Percentiles rank a stretch among this genome's conserved stretches.
These are phyloP conservation scores for Phoma sp. DNA, from an alignment of 2,329 filamentous ascomycete genomes.

Conservation along the genomic window DNA sequence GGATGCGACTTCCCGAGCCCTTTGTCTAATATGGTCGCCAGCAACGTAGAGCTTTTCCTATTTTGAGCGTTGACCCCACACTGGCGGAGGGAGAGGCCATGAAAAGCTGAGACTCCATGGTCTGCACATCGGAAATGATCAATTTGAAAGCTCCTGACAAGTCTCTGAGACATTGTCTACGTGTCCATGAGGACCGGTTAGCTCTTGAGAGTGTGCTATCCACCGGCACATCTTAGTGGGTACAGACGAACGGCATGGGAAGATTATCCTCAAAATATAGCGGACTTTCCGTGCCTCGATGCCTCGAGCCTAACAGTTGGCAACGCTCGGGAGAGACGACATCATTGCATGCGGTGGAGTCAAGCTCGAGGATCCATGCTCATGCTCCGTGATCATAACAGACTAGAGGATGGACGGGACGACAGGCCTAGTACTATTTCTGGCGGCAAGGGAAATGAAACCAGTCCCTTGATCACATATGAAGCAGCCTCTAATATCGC, in stretches of 20 bases:
- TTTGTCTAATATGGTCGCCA: background rate
- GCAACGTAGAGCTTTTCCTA: background rate
- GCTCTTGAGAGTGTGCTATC: background rate
- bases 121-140: background rate
- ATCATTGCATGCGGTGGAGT: background rate
- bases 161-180: slow-evolving; percentile 1
- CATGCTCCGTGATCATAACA: background rate
- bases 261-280: background rate
- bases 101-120: slow-evolving; percentile 11
- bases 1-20: background rate
- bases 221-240: background rate
- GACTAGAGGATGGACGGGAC: slow-evolving; percentile 7
- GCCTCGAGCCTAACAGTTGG: background rate
- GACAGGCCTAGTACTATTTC: slow-evolving; percentile 13
- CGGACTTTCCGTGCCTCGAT: background rate
- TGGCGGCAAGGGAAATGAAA: slow-evolving; percentile 8
- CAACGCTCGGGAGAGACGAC: background rate
- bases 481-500: background rate
- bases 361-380: background rate
- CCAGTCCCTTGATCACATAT: background rate
- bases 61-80: background rate
- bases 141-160: background rate
- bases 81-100: background rate
- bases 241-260: background rate
- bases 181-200: background rate